A percentile compares a stretch with the other conserved stretches of the same genome.
These are phyloP conservation scores for Trypanosomatidae sp. DNA, from an alignment of 208 protist species.

Conservation along the genomic window DNA sequence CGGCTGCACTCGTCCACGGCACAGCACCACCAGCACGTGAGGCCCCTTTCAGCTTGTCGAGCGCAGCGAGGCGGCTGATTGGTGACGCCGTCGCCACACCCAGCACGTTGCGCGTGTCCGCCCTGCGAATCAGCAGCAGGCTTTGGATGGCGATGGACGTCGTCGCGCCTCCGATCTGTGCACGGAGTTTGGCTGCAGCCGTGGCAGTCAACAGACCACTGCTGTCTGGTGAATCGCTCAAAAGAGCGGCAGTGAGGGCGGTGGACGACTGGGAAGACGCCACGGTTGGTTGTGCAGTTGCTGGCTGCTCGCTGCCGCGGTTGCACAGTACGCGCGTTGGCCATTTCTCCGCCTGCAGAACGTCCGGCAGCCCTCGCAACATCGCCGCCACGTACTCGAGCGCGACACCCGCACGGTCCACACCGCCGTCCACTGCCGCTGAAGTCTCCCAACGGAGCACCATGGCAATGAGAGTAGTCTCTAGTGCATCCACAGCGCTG, in stretches of 20 bases:
- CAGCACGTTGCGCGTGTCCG: slow-evolving; percentile 20
- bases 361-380: slow-evolving; percentile 16
- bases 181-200: not conserved
- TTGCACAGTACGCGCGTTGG: slow-evolving; percentile 6
- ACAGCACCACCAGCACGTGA: not conserved
- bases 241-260: no score
- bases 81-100: slow-evolving; percentile 18
- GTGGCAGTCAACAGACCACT: not conserved
- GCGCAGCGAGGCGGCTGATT: slow-evolving; percentile 21
- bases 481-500: slow-evolving; percentile 30
- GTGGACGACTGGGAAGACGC: not conserved
- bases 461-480: slow-evolving; percentile 39
- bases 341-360: slow-evolving; percentile 41
- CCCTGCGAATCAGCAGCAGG: slow-evolving; percentile 5
- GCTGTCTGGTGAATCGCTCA: not conserved
- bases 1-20: not conserved
- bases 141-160: slow-evolving; percentile 26
- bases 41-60: slow-evolving; percentile 17
- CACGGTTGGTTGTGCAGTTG: not conserved
- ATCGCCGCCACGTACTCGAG: slow-evolving; percentile 33
- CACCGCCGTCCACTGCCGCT: not conserved
- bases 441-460: slow-evolving; percentile 6
- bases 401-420: not conserved
- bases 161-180: slow-evolving; percentile 17
- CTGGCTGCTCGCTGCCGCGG: not conserved